Base-by-base conservation (phyloP, 129 eudicot species). In the Flaveria brownii region DNA sequence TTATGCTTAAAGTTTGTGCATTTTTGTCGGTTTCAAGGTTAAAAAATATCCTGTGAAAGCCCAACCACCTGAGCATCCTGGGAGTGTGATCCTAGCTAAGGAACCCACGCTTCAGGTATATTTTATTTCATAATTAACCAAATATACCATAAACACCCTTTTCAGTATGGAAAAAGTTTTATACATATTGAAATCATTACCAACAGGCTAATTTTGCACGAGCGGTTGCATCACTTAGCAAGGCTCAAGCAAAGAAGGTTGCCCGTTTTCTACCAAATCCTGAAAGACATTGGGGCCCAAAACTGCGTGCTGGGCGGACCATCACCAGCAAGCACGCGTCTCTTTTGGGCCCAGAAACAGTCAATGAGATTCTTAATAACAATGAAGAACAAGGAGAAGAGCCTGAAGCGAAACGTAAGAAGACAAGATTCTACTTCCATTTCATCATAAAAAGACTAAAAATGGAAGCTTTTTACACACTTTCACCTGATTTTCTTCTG, bases 191-290 rank as follows among this genome's bases (percentile, higher is more conserved):
- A 20, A 42, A 42, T 60, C 54, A 56, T 20, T 55, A 25, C 26
- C 25, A 75, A 26, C 81, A 94, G 98, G 98, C 89, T 45, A 91
- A 91, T 85, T 94, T 94, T 86, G 95, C 97, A 15, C 77, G 97
- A 65, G 96, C 96, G 10, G 88, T 81, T 61, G 92, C 96, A 59
- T 94, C 98, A 55, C 90, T 91, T 68, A 91, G 98, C 93, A 91
- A 94, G 83, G 93, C 98, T 26, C 98, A 94, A 71, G 89, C 93
- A 17, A 94, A 94, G 87, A 94, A 93, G 82, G 93, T 94, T 33
- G 98, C 98, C 14, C 90, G 98, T 13, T 94, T 91, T 66, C 98
- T 88, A 77, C 98, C 97, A 3, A 94, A 94, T 77, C 98, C 98
- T 0, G 98, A 94, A 82, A 81, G 88, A 52, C 96, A 94, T 76